Evolutionary conservation across 495 filamentous ascomycete genomes (phyloP).

Genomic region (Venustampulla echinocandica): DNA sequence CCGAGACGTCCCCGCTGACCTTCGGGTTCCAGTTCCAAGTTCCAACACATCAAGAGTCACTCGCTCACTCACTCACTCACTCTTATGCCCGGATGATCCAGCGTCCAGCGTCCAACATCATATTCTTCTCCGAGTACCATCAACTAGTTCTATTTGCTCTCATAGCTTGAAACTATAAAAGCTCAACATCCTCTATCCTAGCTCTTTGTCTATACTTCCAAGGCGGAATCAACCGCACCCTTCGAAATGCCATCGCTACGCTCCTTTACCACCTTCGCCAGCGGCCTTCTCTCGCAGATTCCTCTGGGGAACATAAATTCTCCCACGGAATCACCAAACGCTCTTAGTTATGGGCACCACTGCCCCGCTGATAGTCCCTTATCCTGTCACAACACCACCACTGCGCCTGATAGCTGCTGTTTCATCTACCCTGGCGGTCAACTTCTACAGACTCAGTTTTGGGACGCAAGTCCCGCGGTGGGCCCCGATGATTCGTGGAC

Average conservation of each 20-base stretch:
- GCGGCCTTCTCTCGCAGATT: slow-evolving; percentile 9
- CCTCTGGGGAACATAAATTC: slow-evolving; percentile 2
- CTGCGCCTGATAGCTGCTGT: slow-evolving; percentile 59
- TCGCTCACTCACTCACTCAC: too few species aligned
- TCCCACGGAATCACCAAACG: not conserved
- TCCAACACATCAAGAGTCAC: too few species aligned
- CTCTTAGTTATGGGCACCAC: slow-evolving; percentile 3
- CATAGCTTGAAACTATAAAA: too few species aligned
- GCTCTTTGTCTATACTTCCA: too few species aligned
- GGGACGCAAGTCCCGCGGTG: slow-evolving; percentile 64
- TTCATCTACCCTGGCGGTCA: slow-evolving; percentile 75
- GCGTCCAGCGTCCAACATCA: too few species aligned
- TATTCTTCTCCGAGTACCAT: too few species aligned
- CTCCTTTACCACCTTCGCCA: slow-evolving; percentile 1
- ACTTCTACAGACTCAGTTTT: slow-evolving; percentile 78
- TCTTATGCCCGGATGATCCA: too few species aligned
- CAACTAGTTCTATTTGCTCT: too few species aligned
- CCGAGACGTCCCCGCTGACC: too few species aligned
- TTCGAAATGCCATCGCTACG: not conserved
- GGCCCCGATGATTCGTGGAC: slow-evolving; percentile 76
- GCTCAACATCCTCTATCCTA: too few species aligned
- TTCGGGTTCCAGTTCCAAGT: too few species aligned
- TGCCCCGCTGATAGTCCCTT: slow-evolving; percentile 38
- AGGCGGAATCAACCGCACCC: too few species aligned
- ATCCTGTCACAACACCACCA: slow-evolving; percentile 39